Base-by-base conservation (phyloP, 2,329 filamentous ascomycete genomes). In the Fusarium poae region DNA sequence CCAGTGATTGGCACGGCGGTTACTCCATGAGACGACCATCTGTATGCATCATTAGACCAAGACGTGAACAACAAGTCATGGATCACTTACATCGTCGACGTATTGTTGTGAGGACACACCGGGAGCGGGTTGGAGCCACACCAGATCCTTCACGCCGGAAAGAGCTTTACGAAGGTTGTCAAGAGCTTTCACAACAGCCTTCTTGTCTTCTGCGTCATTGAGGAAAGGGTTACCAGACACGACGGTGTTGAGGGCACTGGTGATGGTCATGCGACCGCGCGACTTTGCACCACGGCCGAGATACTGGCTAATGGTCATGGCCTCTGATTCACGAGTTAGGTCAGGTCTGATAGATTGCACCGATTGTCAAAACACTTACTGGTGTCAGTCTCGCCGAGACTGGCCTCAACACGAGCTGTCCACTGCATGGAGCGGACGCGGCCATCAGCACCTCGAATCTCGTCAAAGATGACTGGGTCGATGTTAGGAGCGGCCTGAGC, bases 1-100 rank as follows among this genome's bases (percentile, higher is more conserved):
- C 57, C 57, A 60, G 43, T 60, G 57, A 16, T 60, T 60, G 18
- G 53, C 57, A 6, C 57, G 57, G 13, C 57, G 57, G n/a, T 60
- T 60, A 3, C 57, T 60, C 57, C 57, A 60, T 2, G 57, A 60
- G 6, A 60, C 57, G 6, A 60, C 57, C 57, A 60, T 60, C 57
- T 60, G 20, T 13, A 21, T 0, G 0, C 18, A 16, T 0, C 1
- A 11, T 60, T 50, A 60, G 53, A 21, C 13, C 0, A n/a, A 15
- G 1, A 3, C 9, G 4, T n/a, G 12, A 9, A 15, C 1, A 23
- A 45, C 45, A 1, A 23, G 30, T 20, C 6, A 30, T 30, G 16
- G 7, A 25, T 6, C 0, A 43, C 57, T 58, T 50, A 60, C 57
- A 43, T 60, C 57, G 2, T 60, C 57, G 18, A 60, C 53, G 8